Conservation (phyloP, 306 rosid species). For the Heteromeles arbutifolia region DNA sequence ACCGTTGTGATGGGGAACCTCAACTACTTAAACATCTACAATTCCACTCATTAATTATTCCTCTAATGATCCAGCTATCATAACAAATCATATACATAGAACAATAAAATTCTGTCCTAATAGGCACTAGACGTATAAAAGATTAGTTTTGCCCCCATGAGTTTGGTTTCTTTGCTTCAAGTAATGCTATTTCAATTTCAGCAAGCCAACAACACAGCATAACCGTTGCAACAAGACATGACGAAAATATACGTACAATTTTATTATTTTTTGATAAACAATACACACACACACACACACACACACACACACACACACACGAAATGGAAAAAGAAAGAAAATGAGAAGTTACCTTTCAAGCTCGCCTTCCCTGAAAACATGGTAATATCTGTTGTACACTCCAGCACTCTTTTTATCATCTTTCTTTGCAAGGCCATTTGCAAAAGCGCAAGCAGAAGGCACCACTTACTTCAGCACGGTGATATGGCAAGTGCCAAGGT, state of each 20-base stretch:
- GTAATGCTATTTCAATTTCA: neutral
- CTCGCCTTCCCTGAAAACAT: slow-evolving; percentile 90
- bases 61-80: neutral
- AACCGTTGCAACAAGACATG: neutral
- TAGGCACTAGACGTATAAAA: neutral
- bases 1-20: neutral
- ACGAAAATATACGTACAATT: neutral
- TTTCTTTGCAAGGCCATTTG: slow-evolving; percentile 77
- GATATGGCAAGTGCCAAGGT: slow-evolving; percentile 97
- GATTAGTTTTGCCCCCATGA: neutral
- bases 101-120: neutral
- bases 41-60: neutral
- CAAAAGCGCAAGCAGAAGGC: slow-evolving; percentile 86
- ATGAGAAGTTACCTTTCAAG: slow-evolving; percentile 70
- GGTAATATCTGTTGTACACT: slow-evolving; percentile 88
- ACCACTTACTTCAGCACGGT: slow-evolving; percentile 86
- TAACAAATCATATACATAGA: neutral
- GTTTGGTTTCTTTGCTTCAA: neutral
- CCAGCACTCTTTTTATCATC: slow-evolving; percentile 85
- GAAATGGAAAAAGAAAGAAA: slow-evolving; percentile 2
- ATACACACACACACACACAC: neutral
- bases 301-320: too few relatives aligned
- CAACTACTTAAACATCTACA: neutral
- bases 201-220: neutral
- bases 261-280: neutral